A percentile compares a stretch with the other conserved stretches of the same genome.
Conservation (phyloP, 2,329 filamentous ascomycete genomes). For the Orbilia quercus region DNA sequence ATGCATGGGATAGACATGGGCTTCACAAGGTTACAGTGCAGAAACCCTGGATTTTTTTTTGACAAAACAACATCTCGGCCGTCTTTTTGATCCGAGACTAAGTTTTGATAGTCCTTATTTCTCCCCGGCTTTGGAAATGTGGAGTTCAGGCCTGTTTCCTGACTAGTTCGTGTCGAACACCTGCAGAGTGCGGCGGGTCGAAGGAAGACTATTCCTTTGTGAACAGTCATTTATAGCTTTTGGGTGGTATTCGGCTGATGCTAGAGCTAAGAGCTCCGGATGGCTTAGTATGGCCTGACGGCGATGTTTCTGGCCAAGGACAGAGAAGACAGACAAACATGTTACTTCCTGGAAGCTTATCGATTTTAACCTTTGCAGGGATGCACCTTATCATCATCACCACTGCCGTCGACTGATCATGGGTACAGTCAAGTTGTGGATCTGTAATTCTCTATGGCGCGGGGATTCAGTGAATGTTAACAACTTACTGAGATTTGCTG, state of each 20-base stretch:
- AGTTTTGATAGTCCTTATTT: too few relatives aligned
- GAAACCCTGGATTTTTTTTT: slow-evolving; percentile 18
- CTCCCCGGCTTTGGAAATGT: slow-evolving; percentile 10
- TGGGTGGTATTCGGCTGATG: slow-evolving; percentile 1
- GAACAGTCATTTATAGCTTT: neutral
- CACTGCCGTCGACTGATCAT: too few relatives aligned
- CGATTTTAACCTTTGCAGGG: too few relatives aligned
- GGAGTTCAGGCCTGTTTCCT: slow-evolving; percentile 18
- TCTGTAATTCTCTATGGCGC: too few relatives aligned
- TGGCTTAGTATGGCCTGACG: slow-evolving; percentile 10
- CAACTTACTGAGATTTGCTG: too few relatives aligned
- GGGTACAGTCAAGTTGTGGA: too few relatives aligned
- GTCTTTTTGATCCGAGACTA: neutral
- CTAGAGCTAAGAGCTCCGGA: neutral
- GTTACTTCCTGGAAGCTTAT: too few relatives aligned
- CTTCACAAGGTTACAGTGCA: slow-evolving; percentile 39
- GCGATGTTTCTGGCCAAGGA: slow-evolving; percentile 7
- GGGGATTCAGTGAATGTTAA: too few relatives aligned
- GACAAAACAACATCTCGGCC: slow-evolving; percentile 11
- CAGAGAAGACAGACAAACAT: too few relatives aligned
- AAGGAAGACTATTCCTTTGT: slow-evolving; percentile 12
- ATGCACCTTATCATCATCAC: too few relatives aligned
- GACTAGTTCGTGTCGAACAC: slow-evolving; percentile 12
- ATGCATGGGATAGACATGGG: slow-evolving; percentile 8
- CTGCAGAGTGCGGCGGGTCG: too few relatives aligned